phyloP scores from a whole-genome alignment of 2,329 filamentous ascomycete species.

The Pleomassaria siparia region DNA sequence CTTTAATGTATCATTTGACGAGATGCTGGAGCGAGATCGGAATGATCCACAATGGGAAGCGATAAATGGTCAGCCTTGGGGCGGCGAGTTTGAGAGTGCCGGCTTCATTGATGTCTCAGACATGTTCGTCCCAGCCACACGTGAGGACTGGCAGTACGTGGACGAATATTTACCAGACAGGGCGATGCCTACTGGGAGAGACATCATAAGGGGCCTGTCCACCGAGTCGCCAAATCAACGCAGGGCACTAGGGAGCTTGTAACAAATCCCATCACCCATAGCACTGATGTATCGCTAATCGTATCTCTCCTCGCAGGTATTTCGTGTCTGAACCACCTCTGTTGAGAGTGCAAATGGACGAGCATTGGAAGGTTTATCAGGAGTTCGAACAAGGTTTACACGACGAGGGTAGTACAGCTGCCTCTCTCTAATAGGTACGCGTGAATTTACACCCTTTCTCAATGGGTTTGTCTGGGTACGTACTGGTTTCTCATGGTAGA shows the following conservation, averaged over 20 bases:
- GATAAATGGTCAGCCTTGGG: neutral
- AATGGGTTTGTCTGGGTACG: no score
- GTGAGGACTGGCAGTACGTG: slow-evolving; percentile 15
- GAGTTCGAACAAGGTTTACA: slow-evolving; percentile 22
- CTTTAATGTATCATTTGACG: slow-evolving; percentile 17
- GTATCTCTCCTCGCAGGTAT: no score
- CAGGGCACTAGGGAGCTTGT: slow-evolving; percentile 17
- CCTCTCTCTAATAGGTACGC: no score
- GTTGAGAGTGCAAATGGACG: slow-evolving; percentile 21
- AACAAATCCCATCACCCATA: no score
- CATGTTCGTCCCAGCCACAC: slow-evolving; percentile 11
- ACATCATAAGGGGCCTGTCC: slow-evolving; percentile 12
- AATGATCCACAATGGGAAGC: slow-evolving; percentile 2
- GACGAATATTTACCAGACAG: slow-evolving; percentile 5
- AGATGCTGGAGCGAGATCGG: slow-evolving; percentile 11
- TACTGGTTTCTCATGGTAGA: no score
- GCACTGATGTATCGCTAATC: no score
- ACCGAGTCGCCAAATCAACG: slow-evolving; percentile 4
- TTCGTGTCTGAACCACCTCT: slow-evolving; percentile 23
- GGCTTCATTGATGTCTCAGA: slow-evolving; percentile 14
- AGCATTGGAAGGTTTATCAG: slow-evolving; percentile 12
- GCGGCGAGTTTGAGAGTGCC: slow-evolving; percentile 12
- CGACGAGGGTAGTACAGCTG: no score
- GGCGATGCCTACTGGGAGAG: neutral
- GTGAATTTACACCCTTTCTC: no score